phyloP scores from a whole-genome alignment of 768 basidiomycete species.

The Paxillus ammoniavirescens region DNA sequence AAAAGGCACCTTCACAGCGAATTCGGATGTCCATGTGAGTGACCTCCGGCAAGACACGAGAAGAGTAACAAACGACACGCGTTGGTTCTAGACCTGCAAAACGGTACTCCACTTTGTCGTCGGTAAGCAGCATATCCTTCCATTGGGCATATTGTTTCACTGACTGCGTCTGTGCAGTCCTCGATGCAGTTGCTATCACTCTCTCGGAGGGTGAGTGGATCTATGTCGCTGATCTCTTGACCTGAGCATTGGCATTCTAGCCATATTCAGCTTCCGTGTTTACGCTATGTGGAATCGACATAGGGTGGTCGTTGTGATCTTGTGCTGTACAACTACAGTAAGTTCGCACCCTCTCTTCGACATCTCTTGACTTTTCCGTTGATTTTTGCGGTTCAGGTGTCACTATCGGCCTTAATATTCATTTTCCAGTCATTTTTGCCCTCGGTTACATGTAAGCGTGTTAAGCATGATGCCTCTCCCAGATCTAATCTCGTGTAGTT shows the following conservation, averaged over 20 bases:
- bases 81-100: background rate
- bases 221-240: background rate
- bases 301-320: background rate
- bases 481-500: background rate
- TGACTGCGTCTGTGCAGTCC: background rate
- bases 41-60: background rate
- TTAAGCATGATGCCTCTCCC: background rate
- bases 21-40: background rate
- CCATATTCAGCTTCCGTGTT: background rate
- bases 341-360: background rate
- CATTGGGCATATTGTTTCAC: background rate
- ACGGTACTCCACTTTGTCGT: background rate
- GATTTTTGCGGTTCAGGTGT: background rate
- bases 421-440: background rate
- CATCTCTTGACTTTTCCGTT: background rate
- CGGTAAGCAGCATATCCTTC: background rate
- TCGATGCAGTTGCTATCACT: background rate
- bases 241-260: background rate
- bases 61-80: background rate
- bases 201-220: background rate
- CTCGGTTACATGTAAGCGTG: background rate
- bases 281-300: background rate
- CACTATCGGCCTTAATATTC: background rate
- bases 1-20: background rate
- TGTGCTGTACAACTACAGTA: background rate